Percentiles rank a stretch among this genome's conserved stretches.
These are phyloP conservation scores for Fusarium vanettenii DNA, from an alignment of 2,329 filamentous ascomycete species.

Conservation along the genomic window DNA sequence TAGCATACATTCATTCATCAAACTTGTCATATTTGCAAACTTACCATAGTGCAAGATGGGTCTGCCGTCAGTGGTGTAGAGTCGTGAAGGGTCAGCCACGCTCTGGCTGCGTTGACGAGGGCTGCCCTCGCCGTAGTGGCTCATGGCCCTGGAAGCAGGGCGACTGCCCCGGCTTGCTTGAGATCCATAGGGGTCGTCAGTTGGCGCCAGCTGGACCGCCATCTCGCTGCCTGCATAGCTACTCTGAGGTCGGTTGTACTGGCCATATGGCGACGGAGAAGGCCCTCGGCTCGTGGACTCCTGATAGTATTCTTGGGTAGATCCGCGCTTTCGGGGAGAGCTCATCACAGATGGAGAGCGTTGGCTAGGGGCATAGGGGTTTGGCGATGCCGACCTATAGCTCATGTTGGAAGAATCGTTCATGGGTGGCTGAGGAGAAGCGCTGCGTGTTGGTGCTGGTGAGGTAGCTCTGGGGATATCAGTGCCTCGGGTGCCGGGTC, in stretches of 20 bases:
- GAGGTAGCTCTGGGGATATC: conserved; percentile 72
- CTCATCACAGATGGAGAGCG: conserved; percentile 53
- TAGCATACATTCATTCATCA: conserved; percentile 22
- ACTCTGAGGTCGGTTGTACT: conserved; percentile 63
- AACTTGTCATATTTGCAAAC: conserved; percentile 50
- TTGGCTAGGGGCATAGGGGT: conserved; percentile 65
- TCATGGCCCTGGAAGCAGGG: conserved; percentile 64
- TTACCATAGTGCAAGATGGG: conserved; percentile 94
- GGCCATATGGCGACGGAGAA: conserved; percentile 61
- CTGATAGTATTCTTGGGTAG: conserved; percentile 63
- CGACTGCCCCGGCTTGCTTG: conserved; percentile 63
- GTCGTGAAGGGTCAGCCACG: conserved; percentile 82
- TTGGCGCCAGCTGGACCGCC: conserved; percentile 75
- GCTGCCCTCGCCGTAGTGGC: conserved; percentile 64
- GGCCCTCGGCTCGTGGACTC: conserved; percentile 57
- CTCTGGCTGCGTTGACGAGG: conserved; percentile 80
- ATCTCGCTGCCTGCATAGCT: conserved; percentile 66
- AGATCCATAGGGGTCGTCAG: conserved; percentile 70
- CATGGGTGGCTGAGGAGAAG: conserved; percentile 71
- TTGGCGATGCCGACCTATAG: conserved; percentile 69
- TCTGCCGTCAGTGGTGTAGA: conserved; percentile 86
- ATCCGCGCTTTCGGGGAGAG: conserved; percentile 57
- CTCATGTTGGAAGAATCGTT: conserved; percentile 55
- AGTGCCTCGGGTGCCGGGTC: conserved; percentile 69
- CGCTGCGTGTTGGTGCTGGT: conserved; percentile 73